phyloP scores from a whole-genome alignment of 2,329 filamentous ascomycete genomes.

The Penicillium sumatraense region DNA sequence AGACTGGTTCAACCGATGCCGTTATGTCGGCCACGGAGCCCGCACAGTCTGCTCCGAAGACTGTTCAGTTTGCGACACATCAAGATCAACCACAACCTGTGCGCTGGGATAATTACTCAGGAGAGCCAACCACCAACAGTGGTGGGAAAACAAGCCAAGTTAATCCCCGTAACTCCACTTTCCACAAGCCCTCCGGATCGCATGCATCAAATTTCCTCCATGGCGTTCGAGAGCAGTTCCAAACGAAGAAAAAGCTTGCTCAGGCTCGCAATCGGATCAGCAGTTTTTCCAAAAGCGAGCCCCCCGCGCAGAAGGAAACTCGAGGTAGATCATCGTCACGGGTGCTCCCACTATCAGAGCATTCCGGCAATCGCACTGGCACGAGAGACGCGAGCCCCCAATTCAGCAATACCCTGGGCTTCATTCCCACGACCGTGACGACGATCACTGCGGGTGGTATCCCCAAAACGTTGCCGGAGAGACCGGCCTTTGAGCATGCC shows the following conservation, averaged over 20 bases:
- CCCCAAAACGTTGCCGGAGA: constrained; percentile 30
- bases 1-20: background rate
- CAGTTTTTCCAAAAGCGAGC: constrained; percentile 60
- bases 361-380: constrained; percentile 31
- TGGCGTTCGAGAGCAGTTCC: constrained; percentile 44
- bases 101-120: constrained; percentile 68
- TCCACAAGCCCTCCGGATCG: constrained; percentile 34
- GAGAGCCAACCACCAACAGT: constrained; percentile 64
- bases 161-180: constrained; percentile 51
- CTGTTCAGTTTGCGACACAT: constrained; percentile 22
- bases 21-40: constrained; percentile 1
- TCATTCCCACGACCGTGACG: constrained; percentile 37
- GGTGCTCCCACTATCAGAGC: constrained; percentile 30
- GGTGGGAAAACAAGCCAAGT: constrained; percentile 62
- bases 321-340: constrained; percentile 61
- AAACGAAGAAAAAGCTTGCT: constrained; percentile 40
- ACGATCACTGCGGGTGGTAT: constrained; percentile 35
- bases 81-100: constrained; percentile 8
- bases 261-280: constrained; percentile 34
- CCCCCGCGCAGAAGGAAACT: constrained; percentile 65
- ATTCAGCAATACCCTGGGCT: constrained; percentile 28
- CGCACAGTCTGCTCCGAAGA: constrained; percentile 7
- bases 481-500: constrained; percentile 36
- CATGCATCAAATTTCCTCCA: constrained; percentile 33
- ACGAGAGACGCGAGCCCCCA: constrained; percentile 34